Evolutionary conservation across 495 filamentous ascomycete genomes (phyloP), one percentile per base, ranked within the genome.

Genomic region (Terfezia boudieri): DNA sequence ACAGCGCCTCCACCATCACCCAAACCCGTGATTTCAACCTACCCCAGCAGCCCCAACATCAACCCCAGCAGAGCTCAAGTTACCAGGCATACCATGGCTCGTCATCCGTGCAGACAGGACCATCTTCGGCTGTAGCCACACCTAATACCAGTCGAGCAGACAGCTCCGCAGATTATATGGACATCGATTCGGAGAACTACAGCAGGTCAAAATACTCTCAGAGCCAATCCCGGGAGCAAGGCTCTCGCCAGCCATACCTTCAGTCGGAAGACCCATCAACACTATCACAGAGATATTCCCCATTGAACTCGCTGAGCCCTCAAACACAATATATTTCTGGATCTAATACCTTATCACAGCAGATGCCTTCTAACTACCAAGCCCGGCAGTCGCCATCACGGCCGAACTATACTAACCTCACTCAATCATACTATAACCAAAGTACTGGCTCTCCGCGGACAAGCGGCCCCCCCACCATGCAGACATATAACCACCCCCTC

Each of bases 271-370:
- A 84, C 55, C 85, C 84, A 23, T 74, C 83, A 37, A 83, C 41
- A 46, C 12, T 87, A 49, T 85, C 87, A 50, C 83, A 89, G 63
- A 77, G 89, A 62, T 95, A 98, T 67, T 94, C 88, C 11, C 90
- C 89, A 52, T 93, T 93, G 86, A 88, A 92, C 62, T 77, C 79
- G 7, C 69, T 89, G 36, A 76, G 78, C 49, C 76, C 81, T 37
- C 70, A 77, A 14, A 69, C 75, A 55, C 72, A 79, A 53, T 78
- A 75, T 61, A 68, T 71, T 56, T 62, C 71, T 32, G 76, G 72
- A 60, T 35, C 52, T 22, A 38, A 56, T 55, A 35, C 59, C 7
- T 16, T 41, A 35, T 56, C 60, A 26, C 60, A 61, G 26, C 55
- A 50, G 57, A 41, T 56, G 50, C 23, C n/a, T 37, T 49, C 51